Base-by-base conservation (phyloP, 306 rosid genomes). In the Chamaecrista fasciculata region DNA sequence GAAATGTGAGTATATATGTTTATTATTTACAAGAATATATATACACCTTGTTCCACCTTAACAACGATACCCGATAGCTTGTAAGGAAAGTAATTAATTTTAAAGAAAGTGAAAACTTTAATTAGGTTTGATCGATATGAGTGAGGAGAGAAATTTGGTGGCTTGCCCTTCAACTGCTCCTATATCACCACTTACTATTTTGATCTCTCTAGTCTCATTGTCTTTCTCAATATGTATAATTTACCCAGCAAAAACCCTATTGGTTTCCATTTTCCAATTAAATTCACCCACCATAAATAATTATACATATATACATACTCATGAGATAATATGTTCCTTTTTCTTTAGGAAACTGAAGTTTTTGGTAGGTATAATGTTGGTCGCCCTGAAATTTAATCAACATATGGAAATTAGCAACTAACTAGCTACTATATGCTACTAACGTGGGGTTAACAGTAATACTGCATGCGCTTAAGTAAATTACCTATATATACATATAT, bases 111-210 rank as follows among this genome's bases (percentile, higher is more conserved):
- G 2, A n/a, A 15, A 28, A 56, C 21, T 28, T 28, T 15, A 5
- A 29, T 64, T 87, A 86, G 96, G 91, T 86, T 86, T 82, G 88
- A 82, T 78, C 78, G 69, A 36, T 74, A 16, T 52, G 46, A 53
- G 21, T 6, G 10, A 11, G 26, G 43, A 72, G 16, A 72, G 51
- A 29, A 70, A 80, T 82, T 90, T 74, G 96, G 85, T 87, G 86
- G 71, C 88, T 80, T 81, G 68, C 67, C 75, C 70, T 72, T 81
- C 82, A 87, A 83, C 93, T 52, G 75, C 85, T 76, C 12, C 55
- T n/a, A n/a, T n/a, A 39, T 55, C 72, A 28, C 55, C 55, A 66
- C 71, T 67, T 44, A 25, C 4, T 40, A 37, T 5, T n/a, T n/a
- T n/a, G n/a, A 37, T 56, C 51, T 62, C 74, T 69, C 59, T 11